Percentiles rank a stretch among this genome's conserved stretches.
Evolutionary conservation across 2,329 filamentous ascomycete species (phyloP).

Genomic region (Phialemoniopsis sp.): DNA sequence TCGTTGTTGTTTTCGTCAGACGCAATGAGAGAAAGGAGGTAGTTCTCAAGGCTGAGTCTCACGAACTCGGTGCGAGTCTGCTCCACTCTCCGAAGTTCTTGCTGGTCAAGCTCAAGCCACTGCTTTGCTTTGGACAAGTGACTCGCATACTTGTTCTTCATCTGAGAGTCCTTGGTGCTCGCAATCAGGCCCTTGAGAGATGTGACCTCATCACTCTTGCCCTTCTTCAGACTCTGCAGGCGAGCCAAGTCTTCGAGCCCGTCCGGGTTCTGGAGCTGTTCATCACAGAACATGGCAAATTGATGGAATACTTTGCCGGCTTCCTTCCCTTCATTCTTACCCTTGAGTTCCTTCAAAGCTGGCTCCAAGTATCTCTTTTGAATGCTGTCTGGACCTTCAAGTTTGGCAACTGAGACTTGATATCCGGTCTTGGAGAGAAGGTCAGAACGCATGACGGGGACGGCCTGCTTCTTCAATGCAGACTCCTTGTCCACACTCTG

Average conservation of each 20-base stretch:
- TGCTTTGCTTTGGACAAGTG: constrained; percentile 70
- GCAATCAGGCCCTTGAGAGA: constrained; percentile 63
- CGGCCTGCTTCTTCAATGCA: constrained; percentile 62
- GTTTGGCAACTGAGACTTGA: constrained; percentile 80
- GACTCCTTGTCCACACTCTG: constrained; percentile 64
- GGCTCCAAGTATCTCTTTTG: constrained; percentile 82
- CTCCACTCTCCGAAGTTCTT: constrained; percentile 76
- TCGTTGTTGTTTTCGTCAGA: constrained; percentile 89
- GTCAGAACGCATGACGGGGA: constrained; percentile 70
- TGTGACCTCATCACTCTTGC: constrained; percentile 75
- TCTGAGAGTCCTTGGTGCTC: constrained; percentile 45
- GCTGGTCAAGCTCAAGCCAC: constrained; percentile 87
- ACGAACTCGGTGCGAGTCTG: constrained; percentile 77
- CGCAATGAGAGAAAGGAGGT: constrained; percentile 76
- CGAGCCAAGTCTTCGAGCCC: constrained; percentile 79
- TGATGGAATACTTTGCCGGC: constrained; percentile 90
- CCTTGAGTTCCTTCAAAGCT: constrained; percentile 76
- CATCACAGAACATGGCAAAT: constrained; percentile 92
- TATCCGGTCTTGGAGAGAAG: constrained; percentile 84
- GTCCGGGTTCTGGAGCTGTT: constrained; percentile 84
- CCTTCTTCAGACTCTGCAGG: constrained; percentile 72
- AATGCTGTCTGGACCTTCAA: constrained; percentile 89
- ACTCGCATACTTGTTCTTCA: constrained; percentile 51
- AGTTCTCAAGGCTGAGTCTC: constrained; percentile 88
- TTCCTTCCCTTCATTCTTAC: constrained; percentile 62